These are phyloP conservation scores for Clohesyomyces aquaticus DNA, from an alignment of 495 filamentous ascomycete genomes.

Conservation along the genomic window DNA sequence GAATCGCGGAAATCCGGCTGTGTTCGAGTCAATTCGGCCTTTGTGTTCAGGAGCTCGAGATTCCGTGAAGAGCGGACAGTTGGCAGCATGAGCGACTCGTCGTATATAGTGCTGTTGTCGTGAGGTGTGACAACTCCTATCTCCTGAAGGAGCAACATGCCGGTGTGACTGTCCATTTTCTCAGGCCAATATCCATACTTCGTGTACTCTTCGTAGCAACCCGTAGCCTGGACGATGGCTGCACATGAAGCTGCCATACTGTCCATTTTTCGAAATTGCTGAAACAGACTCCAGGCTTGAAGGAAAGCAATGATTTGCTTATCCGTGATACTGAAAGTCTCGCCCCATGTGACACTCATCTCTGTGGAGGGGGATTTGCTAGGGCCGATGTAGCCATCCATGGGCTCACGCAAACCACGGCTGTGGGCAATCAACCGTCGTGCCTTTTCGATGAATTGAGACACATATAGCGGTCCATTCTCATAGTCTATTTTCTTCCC, in stretches of 20 bases:
- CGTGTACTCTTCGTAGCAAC: constrained; percentile 62
- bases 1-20: constrained; percentile 50
- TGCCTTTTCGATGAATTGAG: constrained; percentile 67
- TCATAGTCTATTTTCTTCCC: no score
- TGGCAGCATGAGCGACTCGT: constrained; percentile 65
- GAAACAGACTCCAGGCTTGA: constrained; percentile 65
- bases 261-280: constrained; percentile 53
- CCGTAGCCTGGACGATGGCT: constrained; percentile 70
- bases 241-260: constrained; percentile 65
- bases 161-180: constrained; percentile 37
- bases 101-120: constrained; percentile 71
- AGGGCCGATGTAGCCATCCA: constrained; percentile 59
- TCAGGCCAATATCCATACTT: background rate
- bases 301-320: constrained; percentile 67
- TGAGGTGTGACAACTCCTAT: constrained; percentile 80
- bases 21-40: constrained; percentile 23
- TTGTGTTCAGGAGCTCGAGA: constrained; percentile 40
- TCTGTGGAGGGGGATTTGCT: constrained; percentile 47
- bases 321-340: constrained; percentile 53
- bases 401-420: constrained; percentile 64
- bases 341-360: constrained; percentile 31
- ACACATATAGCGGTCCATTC: no score
- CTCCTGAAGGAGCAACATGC: constrained; percentile 79
- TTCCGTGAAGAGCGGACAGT: constrained; percentile 39
- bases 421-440: constrained; percentile 67